Percentiles rank a stretch among this genome's conserved stretches.
These are phyloP conservation scores for Mrakia hoshinonis DNA, from an alignment of 768 basidiomycete genomes.

Conservation along the genomic window DNA sequence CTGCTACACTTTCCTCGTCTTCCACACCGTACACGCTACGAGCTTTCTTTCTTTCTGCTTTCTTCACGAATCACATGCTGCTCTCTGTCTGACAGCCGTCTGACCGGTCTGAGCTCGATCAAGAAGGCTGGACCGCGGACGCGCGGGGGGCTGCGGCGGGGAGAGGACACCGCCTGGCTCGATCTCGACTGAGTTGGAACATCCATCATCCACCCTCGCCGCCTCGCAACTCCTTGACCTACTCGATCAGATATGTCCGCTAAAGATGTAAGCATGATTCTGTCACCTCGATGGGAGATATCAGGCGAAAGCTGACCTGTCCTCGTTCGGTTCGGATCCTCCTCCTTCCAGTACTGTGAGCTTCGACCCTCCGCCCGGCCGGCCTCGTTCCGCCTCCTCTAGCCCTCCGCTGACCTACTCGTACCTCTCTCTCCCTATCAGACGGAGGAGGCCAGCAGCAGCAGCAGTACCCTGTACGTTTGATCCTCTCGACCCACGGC, in stretches of 20 bases:
- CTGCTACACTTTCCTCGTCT: neutral
- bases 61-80: neutral
- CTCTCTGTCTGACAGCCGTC: too few relatives aligned
- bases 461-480: conserved; percentile 12
- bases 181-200: too few relatives aligned
- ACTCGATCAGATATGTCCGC: conserved; percentile 18
- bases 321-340: neutral
- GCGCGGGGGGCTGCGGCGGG: too few relatives aligned
- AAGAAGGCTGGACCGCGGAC: too few relatives aligned
- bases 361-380: neutral
- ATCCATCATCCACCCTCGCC: neutral
- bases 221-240: neutral
- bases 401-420: neutral
- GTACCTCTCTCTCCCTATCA: neutral
- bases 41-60: neutral
- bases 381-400: neutral
- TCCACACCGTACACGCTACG: neutral
- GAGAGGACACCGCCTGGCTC: too few relatives aligned
- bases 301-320: neutral
- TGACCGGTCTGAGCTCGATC: neutral
- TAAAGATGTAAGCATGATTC: conserved; percentile 16
- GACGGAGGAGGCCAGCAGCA: conserved; percentile 13
- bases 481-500: too few relatives aligned
- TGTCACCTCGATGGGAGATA: too few relatives aligned
- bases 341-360: conserved; percentile 23